Conservation (phyloP, 78 protist species). For the Cavenderia fasciculata region DNA sequence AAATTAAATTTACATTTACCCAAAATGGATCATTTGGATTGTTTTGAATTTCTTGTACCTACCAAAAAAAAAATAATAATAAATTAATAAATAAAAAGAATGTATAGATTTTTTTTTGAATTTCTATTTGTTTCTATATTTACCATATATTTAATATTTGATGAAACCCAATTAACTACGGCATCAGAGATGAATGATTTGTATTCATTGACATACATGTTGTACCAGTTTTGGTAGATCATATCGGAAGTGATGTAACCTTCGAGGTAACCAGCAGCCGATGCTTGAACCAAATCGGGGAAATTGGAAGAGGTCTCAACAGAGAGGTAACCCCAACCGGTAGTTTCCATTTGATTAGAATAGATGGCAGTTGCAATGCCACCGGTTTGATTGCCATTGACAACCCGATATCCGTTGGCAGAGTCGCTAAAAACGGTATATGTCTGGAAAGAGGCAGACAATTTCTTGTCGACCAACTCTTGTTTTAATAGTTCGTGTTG, state of each 20-base stretch:
- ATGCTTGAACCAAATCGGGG: conserved; percentile 38
- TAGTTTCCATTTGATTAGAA: conserved; percentile 48
- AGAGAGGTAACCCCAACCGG: conserved; percentile 73
- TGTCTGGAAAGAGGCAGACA: no score
- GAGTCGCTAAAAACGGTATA: no score
- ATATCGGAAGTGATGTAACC: conserved; percentile 58
- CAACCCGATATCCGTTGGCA: neutral
- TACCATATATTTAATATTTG: neutral
- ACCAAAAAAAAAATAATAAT: no score
- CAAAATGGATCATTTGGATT: conserved; percentile 56
- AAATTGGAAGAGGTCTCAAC: conserved; percentile 4
- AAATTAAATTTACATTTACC: conserved; percentile 43
- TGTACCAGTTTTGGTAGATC: conserved; percentile 63
- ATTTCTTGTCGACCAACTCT: no score
- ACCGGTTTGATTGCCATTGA: neutral
- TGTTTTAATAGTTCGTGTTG: no score
- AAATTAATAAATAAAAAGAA: no score
- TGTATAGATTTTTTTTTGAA: no score
- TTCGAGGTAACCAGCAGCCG: conserved; percentile 86
- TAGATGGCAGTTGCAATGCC: conserved; percentile 39
- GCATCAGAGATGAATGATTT: neutral
- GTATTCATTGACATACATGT: conserved; percentile 44
- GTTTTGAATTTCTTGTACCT: neutral
- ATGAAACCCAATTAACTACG: conserved; percentile 20
- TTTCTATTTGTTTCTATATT: no score